Evolutionary conservation across 495 filamentous ascomycete genomes (phyloP), one percentile per base, ranked within the genome.

Genomic region (Cladorrhinum samala): DNA sequence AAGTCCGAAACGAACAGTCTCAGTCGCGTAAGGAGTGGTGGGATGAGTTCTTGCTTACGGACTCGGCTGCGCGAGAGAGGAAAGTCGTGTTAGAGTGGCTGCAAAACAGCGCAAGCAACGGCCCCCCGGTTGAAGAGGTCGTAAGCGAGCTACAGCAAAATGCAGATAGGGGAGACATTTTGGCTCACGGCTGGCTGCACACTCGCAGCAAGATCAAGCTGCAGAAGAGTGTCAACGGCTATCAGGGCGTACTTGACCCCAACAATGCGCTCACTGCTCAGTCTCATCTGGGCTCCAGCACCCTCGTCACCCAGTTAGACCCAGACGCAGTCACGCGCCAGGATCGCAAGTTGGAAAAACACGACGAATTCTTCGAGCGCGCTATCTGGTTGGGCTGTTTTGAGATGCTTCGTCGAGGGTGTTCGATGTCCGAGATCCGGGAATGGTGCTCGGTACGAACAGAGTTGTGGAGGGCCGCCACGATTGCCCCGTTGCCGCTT

Each of bases 201-300:
- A 95, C 94, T 1, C 88, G 89, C 56, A 84, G 86, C 60, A 83
- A 84, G 16, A 87, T 98, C 66, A 98, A 98, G 72, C 79, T 84
- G 33, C 83, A 89, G 66, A 98, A 97, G 70, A 85, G 87, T 46
- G 61, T 93, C 67, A 78, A 68, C 74, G 69, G 65, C 33, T 81
- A 80, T 78, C 80, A 83, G 37, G 82, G 82, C 46, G 75, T 77
- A 25, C 72, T 86, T 46, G 84, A 86, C 48, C 83, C 80, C 6
- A 73, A 77, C 52, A 68, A 71, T 41, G 71, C 79, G 36, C 76
- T 73, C 42, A 74, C 84, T 21, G 72, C 79, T 36, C 74, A 77
- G 50, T 75, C 78, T 27, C 76, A 83, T 49, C 65, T 77, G 2
- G 80, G 83, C 23, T 82, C 83, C 37, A 78, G 82, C 33, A 64